These are phyloP conservation scores for Pterulicium gracile DNA, from an alignment of 1,284 basidiomycete species.

Conservation along the genomic window DNA sequence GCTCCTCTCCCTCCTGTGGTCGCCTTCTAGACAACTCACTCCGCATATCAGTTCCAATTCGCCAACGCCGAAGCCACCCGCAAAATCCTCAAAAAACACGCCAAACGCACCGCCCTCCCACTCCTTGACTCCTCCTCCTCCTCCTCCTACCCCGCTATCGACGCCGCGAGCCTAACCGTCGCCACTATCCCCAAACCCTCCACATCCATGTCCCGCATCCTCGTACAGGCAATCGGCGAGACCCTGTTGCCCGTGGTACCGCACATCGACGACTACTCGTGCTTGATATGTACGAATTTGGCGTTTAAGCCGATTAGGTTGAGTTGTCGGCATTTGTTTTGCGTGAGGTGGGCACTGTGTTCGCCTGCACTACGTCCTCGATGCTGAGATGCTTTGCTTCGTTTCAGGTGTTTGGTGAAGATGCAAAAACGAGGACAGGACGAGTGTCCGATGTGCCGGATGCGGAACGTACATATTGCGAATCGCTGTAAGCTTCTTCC, in stretches of 20 bases:
- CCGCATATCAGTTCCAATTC: slow-evolving; percentile 49
- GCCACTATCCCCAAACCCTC: slow-evolving; percentile 17
- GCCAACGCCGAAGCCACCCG: slow-evolving; percentile 85
- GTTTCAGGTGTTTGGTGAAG: slow-evolving; percentile 70
- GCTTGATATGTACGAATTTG: slow-evolving; percentile 72
- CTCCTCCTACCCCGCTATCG: too few species aligned
- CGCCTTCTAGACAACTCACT: neutral
- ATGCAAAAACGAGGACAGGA: slow-evolving; percentile 80
- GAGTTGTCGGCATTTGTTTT: slow-evolving; percentile 84
- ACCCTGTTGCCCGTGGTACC: slow-evolving; percentile 80
- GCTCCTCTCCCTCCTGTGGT: slow-evolving; percentile 13
- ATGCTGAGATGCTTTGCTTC: neutral
- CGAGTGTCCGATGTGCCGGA: slow-evolving; percentile 83
- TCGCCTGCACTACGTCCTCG: neutral
- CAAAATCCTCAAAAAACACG: slow-evolving; percentile 92
- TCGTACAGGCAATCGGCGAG: slow-evolving; percentile 81
- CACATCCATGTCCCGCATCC: slow-evolving; percentile 60
- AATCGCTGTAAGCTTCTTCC: slow-evolving; percentile 51
- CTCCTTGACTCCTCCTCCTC: slow-evolving; percentile 20
- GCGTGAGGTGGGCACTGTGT: slow-evolving; percentile 52
- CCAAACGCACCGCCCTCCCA: slow-evolving; percentile 73
- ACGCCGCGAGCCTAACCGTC: slow-evolving; percentile 3
- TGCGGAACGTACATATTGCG: slow-evolving; percentile 65
- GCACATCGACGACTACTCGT: slow-evolving; percentile 69
- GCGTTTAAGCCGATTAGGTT: slow-evolving; percentile 88